These are phyloP conservation scores for Ramalina intermedia DNA, from an alignment of 495 filamentous ascomycete genomes.

Conservation along the genomic window DNA sequence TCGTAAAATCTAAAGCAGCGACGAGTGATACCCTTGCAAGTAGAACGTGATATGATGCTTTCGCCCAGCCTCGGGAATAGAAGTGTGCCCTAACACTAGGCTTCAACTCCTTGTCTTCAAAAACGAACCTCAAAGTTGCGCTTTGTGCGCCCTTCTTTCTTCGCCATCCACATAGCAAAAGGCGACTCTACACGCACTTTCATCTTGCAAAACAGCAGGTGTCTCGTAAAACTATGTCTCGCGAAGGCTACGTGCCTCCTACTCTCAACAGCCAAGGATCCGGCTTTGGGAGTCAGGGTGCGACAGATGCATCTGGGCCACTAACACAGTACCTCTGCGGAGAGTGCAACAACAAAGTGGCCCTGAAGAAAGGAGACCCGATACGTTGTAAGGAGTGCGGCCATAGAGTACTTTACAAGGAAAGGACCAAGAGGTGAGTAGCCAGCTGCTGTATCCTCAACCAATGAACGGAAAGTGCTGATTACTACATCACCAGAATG, in stretches of 20 bases:
- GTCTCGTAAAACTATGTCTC: conserved; percentile 29
- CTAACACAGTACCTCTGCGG: conserved; percentile 65
- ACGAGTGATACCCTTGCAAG: too few species aligned
- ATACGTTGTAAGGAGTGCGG: conserved; percentile 95
- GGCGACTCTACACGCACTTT: too few species aligned
- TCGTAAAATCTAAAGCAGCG: too few species aligned
- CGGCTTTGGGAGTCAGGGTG: conserved; percentile 3
- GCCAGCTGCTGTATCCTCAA: neutral
- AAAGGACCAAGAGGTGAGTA: conserved; percentile 85
- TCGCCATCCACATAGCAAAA: too few species aligned
- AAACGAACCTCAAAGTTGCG: too few species aligned
- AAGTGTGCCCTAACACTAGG: too few species aligned
- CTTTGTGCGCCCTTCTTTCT: too few species aligned
- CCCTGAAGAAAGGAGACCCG: conserved; percentile 67
- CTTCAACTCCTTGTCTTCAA: too few species aligned
- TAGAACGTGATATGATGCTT: too few species aligned
- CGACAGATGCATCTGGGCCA: conserved; percentile 9
- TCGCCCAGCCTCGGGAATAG: too few species aligned
- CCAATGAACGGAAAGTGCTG: neutral
- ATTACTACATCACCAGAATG: conserved; percentile 42
- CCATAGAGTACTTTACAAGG: conserved; percentile 92
- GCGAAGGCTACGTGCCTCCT: conserved; percentile 48
- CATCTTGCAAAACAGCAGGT: too few species aligned
- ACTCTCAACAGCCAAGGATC: conserved; percentile 15
- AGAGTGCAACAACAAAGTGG: conserved; percentile 74